A percentile compares a stretch with the other conserved stretches of the same genome.
These are phyloP conservation scores for Eutypella sp. DNA, from an alignment of 2,329 filamentous ascomycete species.

Conservation along the genomic window DNA sequence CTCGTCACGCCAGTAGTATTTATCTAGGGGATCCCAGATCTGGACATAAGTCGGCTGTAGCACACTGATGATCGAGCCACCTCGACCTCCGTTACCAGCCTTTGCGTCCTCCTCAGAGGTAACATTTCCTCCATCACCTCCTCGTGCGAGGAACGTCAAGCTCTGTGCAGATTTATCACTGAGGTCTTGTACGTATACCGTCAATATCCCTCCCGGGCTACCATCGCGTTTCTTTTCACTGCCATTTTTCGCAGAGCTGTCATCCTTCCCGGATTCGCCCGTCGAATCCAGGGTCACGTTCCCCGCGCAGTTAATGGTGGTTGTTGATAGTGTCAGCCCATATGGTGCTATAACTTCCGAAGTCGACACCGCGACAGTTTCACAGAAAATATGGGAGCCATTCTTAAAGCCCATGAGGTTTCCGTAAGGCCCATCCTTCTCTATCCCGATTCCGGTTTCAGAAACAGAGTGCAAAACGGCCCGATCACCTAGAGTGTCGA, in stretches of 20 bases:
- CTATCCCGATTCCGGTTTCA: no score
- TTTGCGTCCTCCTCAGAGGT: not conserved
- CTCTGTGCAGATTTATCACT: not conserved
- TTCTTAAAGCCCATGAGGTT: no score
- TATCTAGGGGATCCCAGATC: not conserved
- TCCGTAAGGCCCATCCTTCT: no score
- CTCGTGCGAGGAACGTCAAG: not conserved
- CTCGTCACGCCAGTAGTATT: not conserved
- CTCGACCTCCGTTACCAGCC: not conserved
- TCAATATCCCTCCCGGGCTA: not conserved
- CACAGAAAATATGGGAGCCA: no score
- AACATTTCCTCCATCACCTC: not conserved
- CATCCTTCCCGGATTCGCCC: not conserved
- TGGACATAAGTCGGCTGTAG: not conserved
- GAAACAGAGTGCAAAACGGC: no score
- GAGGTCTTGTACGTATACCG: not conserved
- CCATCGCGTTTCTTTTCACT: not conserved
- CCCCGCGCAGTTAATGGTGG: no score
- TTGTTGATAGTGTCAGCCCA: no score
- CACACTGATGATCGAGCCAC: not conserved
- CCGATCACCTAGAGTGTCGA: no score
- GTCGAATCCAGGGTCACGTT: no score
- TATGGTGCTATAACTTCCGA: no score
- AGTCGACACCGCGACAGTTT: no score
- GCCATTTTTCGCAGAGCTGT: not conserved